Percentiles rank a stretch among this genome's conserved stretches.
Conservation (phyloP, 2,329 filamentous ascomycete species). For the Teratosphaeria epicoccoides region DNA sequence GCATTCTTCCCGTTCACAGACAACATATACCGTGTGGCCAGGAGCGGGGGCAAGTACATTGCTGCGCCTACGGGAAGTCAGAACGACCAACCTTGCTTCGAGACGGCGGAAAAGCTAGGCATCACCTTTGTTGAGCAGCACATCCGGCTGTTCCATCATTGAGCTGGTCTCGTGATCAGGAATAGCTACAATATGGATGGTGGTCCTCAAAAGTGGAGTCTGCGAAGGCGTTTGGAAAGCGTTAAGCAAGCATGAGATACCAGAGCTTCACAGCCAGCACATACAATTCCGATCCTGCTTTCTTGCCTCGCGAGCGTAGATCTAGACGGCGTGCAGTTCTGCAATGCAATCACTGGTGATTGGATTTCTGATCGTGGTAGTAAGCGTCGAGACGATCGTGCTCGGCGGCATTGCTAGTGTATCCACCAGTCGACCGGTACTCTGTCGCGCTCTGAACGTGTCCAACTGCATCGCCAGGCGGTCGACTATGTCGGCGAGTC, state of each 20-base stretch:
- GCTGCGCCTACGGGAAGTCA: constrained; percentile 86
- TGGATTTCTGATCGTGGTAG: neutral
- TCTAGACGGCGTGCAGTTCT: neutral
- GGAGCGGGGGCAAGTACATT: constrained; percentile 90
- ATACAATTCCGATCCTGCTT: neutral
- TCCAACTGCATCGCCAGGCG: too few species aligned
- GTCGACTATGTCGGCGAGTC: too few species aligned
- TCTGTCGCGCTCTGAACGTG: too few species aligned
- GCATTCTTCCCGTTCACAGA: constrained; percentile 99
- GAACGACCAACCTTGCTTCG: constrained; percentile 71
- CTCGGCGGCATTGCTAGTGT: too few species aligned
- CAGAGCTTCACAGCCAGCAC: neutral
- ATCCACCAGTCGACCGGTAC: too few species aligned
- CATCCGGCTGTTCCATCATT: constrained; percentile 91
- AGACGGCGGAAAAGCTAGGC: constrained; percentile 80
- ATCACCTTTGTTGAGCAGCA: constrained; percentile 96
- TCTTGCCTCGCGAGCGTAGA: neutral
- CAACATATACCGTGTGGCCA: constrained; percentile 84
- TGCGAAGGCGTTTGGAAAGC: neutral
- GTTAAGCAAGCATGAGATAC: neutral
- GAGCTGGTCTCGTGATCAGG: neutral
- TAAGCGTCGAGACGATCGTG: too few species aligned
- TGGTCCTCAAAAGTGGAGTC: neutral
- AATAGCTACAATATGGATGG: neutral
- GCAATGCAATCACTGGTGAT: neutral